These are phyloP conservation scores for Tillandsia fasciculata DNA, from an alignment of 176 grass and related monocot species.

Conservation along the genomic window DNA sequence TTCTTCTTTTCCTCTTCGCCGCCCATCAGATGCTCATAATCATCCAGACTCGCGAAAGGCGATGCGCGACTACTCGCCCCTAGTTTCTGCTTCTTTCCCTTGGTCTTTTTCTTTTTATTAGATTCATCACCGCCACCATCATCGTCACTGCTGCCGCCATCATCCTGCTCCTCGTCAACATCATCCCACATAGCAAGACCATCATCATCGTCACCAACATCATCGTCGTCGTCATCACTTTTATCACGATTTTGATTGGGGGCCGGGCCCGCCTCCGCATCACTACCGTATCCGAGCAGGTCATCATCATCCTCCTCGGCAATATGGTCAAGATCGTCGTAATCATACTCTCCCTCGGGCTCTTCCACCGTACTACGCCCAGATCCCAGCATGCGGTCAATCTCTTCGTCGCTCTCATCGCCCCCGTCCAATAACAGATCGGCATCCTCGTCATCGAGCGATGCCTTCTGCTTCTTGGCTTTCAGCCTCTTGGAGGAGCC, in stretches of 20 bases:
- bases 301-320: conserved; percentile 73
- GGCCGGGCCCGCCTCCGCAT: conserved; percentile 39
- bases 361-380: conserved; percentile 10
- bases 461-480: conserved; percentile 41
- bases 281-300: conserved; percentile 64
- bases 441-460: conserved; percentile 42
- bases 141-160: conserved; percentile 10
- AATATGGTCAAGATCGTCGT: conserved; percentile 64
- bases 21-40: conserved; percentile 65
- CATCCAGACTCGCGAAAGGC: conserved; percentile 78
- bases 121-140: background rate
- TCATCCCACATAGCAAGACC: background rate
- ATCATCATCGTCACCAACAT: conserved; percentile 17
- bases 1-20: conserved; percentile 8
- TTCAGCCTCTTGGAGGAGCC: conserved; percentile 46
- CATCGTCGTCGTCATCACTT: conserved; percentile 13
- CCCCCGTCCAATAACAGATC: conserved; percentile 40
- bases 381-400: conserved; percentile 30
- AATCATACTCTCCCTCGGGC: conserved; percentile 45
- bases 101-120: background rate
- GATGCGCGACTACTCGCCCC: conserved; percentile 23
- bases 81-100: conserved; percentile 38
- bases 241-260: conserved; percentile 15
- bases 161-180: conserved; percentile 22
- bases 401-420: conserved; percentile 57